phyloP scores from a whole-genome alignment of 2,329 filamentous ascomycete species.

The Epichloe brachyelytri region DNA sequence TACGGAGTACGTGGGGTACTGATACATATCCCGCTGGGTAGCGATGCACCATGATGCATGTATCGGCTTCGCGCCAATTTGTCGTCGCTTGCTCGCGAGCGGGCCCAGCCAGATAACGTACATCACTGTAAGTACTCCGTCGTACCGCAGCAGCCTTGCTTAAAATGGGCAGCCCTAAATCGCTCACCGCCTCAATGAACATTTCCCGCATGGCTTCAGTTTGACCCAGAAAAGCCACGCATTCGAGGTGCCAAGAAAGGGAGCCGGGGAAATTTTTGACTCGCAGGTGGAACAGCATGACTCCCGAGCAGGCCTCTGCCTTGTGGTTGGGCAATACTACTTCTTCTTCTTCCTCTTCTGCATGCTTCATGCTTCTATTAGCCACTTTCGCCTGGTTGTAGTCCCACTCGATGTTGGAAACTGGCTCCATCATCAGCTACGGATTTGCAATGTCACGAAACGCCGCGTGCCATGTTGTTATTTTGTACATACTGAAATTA shows the following conservation, averaged over 20 bases:
- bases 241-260: background rate
- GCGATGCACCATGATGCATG: constrained; percentile 20
- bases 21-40: constrained; percentile 24
- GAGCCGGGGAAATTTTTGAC: background rate
- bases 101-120: no score
- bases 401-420: background rate
- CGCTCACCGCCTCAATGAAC: background rate
- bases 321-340: background rate
- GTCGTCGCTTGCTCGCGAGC: no score
- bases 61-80: constrained; percentile 4
- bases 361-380: background rate
- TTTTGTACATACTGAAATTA: no score
- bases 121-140: no score
- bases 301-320: background rate
- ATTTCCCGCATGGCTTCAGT: background rate
- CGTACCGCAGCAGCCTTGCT: no score
- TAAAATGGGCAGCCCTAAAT: no score
- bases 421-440: background rate
- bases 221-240: background rate
- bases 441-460: background rate
- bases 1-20: constrained; percentile 5
- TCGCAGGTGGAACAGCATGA: background rate
- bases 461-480: no score
- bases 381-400: background rate
- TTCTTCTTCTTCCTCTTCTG: background rate